A percentile compares a stretch with the other conserved stretches of the same genome.
These are phyloP conservation scores for Penicillium samsonianum DNA, from an alignment of 495 filamentous ascomycete genomes.

Conservation along the genomic window DNA sequence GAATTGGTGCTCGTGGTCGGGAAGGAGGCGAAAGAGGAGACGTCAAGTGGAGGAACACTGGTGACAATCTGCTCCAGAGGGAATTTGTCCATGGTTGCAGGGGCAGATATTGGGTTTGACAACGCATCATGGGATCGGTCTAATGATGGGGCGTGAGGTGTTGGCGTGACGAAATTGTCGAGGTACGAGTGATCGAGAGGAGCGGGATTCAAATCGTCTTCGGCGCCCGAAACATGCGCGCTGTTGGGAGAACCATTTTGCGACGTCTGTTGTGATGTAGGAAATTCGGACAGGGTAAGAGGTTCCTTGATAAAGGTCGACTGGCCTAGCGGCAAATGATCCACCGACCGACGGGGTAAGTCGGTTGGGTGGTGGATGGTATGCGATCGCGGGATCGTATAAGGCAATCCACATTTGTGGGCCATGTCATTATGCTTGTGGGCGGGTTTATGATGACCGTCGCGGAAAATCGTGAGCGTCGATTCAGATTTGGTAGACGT, in stretches of 20 bases:
- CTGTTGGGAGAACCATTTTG: conserved; percentile 72
- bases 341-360: conserved; percentile 66
- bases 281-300: conserved; percentile 28
- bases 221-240: conserved; percentile 46
- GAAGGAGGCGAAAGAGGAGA: conserved; percentile 40
- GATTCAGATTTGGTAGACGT: conserved; percentile 83
- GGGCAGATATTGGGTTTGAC: conserved; percentile 27
- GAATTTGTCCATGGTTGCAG: conserved; percentile 36
- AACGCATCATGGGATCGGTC: conserved; percentile 33
- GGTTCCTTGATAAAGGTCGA: conserved; percentile 43
- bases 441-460: conserved; percentile 91
- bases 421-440: conserved; percentile 86
- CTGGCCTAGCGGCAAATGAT: conserved; percentile 60
- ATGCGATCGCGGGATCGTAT: conserved; percentile 74
- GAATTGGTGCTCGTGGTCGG: conserved; percentile 38
- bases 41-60: conserved; percentile 39
- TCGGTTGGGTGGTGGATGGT: conserved; percentile 63
- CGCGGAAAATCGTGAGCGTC: conserved; percentile 80
- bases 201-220: conserved; percentile 60
- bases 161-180: conserved; percentile 48
- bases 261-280: conserved; percentile 43
- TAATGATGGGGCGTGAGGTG: conserved; percentile 45
- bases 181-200: conserved; percentile 65
- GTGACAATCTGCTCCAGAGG: conserved; percentile 43
- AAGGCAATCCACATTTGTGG: conserved; percentile 79